Evolutionary conservation across 106 monocot genomes (phyloP).

Genomic region (Iris macrosiphon): DNA sequence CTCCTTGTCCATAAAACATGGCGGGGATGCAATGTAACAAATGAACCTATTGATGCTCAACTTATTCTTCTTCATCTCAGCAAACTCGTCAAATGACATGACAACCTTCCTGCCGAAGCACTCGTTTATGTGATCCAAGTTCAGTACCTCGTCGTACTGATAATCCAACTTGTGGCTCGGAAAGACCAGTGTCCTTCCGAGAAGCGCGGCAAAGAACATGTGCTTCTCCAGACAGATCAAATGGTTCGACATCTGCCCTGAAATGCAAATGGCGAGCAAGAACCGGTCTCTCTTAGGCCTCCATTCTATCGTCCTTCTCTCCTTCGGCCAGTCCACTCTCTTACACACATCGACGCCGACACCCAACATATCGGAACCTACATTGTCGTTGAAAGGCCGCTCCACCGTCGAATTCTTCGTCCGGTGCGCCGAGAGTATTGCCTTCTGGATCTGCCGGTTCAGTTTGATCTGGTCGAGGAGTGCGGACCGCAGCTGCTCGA

Average conservation of each 20-base stretch:
- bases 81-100: conserved; percentile 65
- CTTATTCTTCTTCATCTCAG: conserved; percentile 47
- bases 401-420: conserved; percentile 18
- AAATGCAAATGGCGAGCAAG: conserved; percentile 75
- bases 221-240: conserved; percentile 97
- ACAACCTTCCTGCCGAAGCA: conserved; percentile 81
- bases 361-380: conserved; percentile 20
- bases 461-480: conserved; percentile 69
- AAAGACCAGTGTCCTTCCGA: conserved; percentile 57
- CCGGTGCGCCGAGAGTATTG: conserved; percentile 62
- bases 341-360: conserved; percentile 31
- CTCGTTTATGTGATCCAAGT: conserved; percentile 75
- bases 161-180: conserved; percentile 84
- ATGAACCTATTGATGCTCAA: conserved; percentile 76
- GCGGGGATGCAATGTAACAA: conserved; percentile 74
- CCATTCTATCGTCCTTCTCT: conserved; percentile 76
- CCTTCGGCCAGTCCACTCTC: conserved; percentile 20
- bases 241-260: conserved; percentile 98
- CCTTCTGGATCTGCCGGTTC: conserved; percentile 61
- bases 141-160: conserved; percentile 69
- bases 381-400: conserved; percentile 9
- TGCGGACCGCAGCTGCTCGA: conserved; percentile 46
- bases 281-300: conserved; percentile 67
- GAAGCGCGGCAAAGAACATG: conserved; percentile 91
- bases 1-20: conserved; percentile 84